Evolutionary conservation across 805 yeast genomes (phyloP), one percentile per base, ranked within the genome.

Genomic region (Candida ovalis): DNA sequence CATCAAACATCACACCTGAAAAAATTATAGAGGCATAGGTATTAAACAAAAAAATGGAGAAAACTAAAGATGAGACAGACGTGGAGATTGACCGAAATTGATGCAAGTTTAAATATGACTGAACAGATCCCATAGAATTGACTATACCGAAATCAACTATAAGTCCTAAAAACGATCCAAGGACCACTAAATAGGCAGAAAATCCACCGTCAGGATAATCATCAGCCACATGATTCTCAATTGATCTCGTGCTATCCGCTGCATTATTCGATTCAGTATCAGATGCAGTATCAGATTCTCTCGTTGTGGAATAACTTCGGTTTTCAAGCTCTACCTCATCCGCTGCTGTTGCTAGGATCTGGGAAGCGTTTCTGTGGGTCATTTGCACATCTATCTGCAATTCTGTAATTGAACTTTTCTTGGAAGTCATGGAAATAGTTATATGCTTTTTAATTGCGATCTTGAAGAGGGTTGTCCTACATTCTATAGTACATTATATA

Each of bases 101-200:
- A 59, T 82, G 76, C 22, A 67, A 60, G 6, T 76, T 64, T 2
- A 82, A 74, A 61, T 79, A 82, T 1, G 84, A 75, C 60, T 83
- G 86, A 33, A 82, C 69, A 2, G 79, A 79, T 42, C 88, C 86
- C 18, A 76, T 69, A 1, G 83, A 64, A 57, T 83, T 84, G 54
- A 81, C 69, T 33, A 84, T 52, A 1, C 91, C 92, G 56, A 82
- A 77, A 12, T 78, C 71, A 33, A 75, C 74, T 2, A 76, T 61
- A 46, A 78, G 66, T 3, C 86, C 84, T 33, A 78, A 62, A 61
- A 80, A 80, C 0, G 81, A 70, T 8, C 84, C 84, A n/a, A 75
- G 53, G 1, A 70, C 65, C 7, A 73, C 76, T 4, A 17, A 10
- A 28, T 49, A 44, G 15, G 57, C 84, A 47, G 59, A 52, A 36